Percentiles rank a stretch among this genome's conserved stretches.
phyloP scores from a whole-genome alignment of 108 stramenopile genomes.

The Phaeodactylum tricornutum region DNA sequence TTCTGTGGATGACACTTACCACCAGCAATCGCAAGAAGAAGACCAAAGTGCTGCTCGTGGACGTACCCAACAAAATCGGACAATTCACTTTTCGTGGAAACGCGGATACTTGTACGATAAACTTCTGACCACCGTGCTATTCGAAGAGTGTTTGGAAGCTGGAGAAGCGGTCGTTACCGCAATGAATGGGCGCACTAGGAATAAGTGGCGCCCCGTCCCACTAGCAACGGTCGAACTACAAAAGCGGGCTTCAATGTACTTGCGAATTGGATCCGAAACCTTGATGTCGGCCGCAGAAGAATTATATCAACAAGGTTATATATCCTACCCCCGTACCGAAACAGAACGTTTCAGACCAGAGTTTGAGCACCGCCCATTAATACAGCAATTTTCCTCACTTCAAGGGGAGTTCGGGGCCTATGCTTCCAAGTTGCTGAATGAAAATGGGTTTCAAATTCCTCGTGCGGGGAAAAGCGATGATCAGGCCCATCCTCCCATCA shows the following conservation, averaged over 20 bases:
- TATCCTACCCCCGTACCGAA: slow-evolving; percentile 97
- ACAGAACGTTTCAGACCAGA: slow-evolving; percentile 91
- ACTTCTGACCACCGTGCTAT: slow-evolving; percentile 50
- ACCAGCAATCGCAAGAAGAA: not conserved
- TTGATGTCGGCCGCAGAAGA: slow-evolving; percentile 94
- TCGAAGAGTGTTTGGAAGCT: slow-evolving; percentile 82
- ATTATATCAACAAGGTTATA: slow-evolving; percentile 87
- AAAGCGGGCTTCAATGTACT: slow-evolving; percentile 83
- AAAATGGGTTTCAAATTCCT: slow-evolving; percentile 68
- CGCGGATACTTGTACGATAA: slow-evolving; percentile 86
- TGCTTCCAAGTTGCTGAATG: slow-evolving; percentile 48
- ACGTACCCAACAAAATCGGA: slow-evolving; percentile 12
- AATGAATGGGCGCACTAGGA: slow-evolving; percentile 64
- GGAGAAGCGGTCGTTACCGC: slow-evolving; percentile 61
- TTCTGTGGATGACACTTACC: not conserved
- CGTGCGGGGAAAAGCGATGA: slow-evolving; percentile 86
- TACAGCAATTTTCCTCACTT: slow-evolving; percentile 58
- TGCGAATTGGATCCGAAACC: slow-evolving; percentile 80
- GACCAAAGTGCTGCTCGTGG: not conserved
- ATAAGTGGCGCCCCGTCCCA: slow-evolving; percentile 89
- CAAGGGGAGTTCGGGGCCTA: slow-evolving; percentile 46
- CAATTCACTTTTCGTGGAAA: slow-evolving; percentile 79
- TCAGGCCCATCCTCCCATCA: slow-evolving; percentile 98
- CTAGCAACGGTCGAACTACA: slow-evolving; percentile 97
- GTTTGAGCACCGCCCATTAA: slow-evolving; percentile 67